phyloP scores from a whole-genome alignment of 2,329 filamentous ascomycete species.

The Aspergillus flavus region DNA sequence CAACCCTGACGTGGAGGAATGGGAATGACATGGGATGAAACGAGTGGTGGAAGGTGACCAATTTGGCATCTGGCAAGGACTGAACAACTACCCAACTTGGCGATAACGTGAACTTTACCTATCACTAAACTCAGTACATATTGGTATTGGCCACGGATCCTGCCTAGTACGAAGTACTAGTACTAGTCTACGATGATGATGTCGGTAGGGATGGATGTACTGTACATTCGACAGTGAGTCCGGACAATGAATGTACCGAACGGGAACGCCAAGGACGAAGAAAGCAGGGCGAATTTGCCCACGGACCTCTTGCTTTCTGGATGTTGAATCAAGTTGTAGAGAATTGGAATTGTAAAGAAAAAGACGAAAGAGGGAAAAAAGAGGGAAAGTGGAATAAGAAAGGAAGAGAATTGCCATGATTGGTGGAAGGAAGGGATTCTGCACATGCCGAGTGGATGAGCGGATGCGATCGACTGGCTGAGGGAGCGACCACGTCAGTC shows the following conservation, averaged over 20 bases:
- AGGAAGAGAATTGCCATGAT: neutral
- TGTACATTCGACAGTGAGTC: too few relatives aligned
- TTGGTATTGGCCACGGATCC: neutral
- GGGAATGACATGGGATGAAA: neutral
- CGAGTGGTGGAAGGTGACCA: neutral
- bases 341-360: neutral
- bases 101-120: neutral
- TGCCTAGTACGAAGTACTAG: too few relatives aligned
- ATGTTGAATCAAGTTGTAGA: too few relatives aligned
- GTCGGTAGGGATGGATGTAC: too few relatives aligned
- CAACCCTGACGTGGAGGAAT: neutral
- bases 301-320: neutral
- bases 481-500: conserved; percentile 26
- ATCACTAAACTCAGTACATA: neutral
- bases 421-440: conserved; percentile 6
- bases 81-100: neutral
- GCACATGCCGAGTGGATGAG: conserved; percentile 10
- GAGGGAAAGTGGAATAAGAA: neutral
- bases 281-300: neutral
- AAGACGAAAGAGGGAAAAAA: neutral
- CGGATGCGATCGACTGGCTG: conserved; percentile 24
- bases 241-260: neutral
- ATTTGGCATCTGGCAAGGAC: neutral
- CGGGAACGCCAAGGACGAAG: neutral
- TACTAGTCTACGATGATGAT: too few relatives aligned